Percentiles rank a stretch among this genome's conserved stretches.
Conservation (phyloP, 129 eudicot genomes). For the Flaveria sonorensis region DNA sequence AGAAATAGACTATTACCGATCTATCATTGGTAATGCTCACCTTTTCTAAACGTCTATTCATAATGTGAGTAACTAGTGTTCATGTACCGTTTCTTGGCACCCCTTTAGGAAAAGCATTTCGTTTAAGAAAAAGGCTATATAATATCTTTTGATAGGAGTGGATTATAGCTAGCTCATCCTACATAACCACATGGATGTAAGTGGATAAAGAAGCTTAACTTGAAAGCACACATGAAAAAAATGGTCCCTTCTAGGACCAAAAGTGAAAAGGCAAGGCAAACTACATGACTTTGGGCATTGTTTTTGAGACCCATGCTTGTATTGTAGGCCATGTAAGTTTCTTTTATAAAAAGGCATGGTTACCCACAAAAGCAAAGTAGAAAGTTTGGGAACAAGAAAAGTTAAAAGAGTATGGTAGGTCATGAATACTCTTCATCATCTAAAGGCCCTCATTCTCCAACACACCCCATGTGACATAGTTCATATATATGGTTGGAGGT, state of each 20-base stretch:
- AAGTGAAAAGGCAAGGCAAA: conserved; percentile 40
- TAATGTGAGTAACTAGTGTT: too few relatives aligned
- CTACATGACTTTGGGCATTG: conserved; percentile 26
- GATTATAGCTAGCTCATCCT: conserved; percentile 21
- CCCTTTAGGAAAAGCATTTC: not conserved
- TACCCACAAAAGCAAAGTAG: conserved; percentile 35
- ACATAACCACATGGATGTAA: conserved; percentile 41
- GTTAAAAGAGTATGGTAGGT: conserved; percentile 26
- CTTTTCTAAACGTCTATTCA: too few relatives aligned
- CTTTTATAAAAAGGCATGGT: conserved; percentile 33
- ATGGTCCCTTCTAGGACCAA: conserved; percentile 43
- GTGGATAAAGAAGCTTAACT: conserved; percentile 37
- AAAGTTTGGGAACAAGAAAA: conserved; percentile 23
- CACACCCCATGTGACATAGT: conserved; percentile 31
- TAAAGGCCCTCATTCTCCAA: conserved; percentile 17
- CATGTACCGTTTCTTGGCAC: too few relatives aligned
- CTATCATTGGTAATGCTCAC: too few relatives aligned
- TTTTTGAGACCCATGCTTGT: conserved; percentile 38
- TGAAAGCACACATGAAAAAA: conserved; percentile 42
- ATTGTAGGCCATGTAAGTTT: conserved; percentile 43
- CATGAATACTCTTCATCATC: conserved; percentile 32
- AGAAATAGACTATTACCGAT: too few relatives aligned
- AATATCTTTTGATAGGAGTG: conserved; percentile 22
- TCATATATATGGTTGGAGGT: not conserved
- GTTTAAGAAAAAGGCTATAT: not conserved